These are phyloP conservation scores for Psilocybe cyanescens DNA, from an alignment of 768 basidiomycete genomes.

Conservation along the genomic window DNA sequence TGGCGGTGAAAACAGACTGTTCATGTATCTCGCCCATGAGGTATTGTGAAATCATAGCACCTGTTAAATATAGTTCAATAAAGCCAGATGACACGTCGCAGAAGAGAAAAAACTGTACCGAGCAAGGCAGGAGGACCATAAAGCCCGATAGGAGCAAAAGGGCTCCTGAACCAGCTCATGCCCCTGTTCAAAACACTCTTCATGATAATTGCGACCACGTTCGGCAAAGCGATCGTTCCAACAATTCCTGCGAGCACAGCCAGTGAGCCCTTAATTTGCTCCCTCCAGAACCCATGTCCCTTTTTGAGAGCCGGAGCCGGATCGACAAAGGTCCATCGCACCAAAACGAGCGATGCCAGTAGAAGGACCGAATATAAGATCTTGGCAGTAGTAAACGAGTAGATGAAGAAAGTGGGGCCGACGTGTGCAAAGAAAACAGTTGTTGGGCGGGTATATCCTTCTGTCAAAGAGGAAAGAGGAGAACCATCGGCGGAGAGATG, in stretches of 20 bases:
- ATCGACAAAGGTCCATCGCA: conserved; percentile 37
- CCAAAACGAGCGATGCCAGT: conserved; percentile 46
- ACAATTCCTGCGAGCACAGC: conserved; percentile 56
- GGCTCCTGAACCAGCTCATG: conserved; percentile 87
- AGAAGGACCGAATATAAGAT: conserved; percentile 61
- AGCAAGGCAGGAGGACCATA: conserved; percentile 78
- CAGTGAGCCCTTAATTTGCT: conserved; percentile 45
- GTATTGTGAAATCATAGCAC: conserved; percentile 65
- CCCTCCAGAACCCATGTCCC: conserved; percentile 39
- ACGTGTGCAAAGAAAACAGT: conserved; percentile 82
- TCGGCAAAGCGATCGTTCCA: conserved; percentile 66
- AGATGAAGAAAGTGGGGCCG: conserved; percentile 70
- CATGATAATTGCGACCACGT: conserved; percentile 76
- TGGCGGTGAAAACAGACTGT: conserved; percentile 58
- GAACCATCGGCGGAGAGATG: conserved; percentile 74
- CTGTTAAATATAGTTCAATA: conserved; percentile 34
- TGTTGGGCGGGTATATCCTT: conserved; percentile 51
- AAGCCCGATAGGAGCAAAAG: conserved; percentile 64
- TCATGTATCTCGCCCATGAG: conserved; percentile 59
- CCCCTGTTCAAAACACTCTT: conserved; percentile 58
- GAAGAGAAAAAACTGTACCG: conserved; percentile 47
- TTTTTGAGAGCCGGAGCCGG: conserved; percentile 35
- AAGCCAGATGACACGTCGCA: neutral
- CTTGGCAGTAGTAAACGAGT: conserved; percentile 74
- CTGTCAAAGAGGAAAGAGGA: conserved; percentile 66